Percentiles rank a stretch among this genome's conserved stretches.
phyloP scores from a whole-genome alignment of 495 filamentous ascomycete species.

The Daldinia loculata region DNA sequence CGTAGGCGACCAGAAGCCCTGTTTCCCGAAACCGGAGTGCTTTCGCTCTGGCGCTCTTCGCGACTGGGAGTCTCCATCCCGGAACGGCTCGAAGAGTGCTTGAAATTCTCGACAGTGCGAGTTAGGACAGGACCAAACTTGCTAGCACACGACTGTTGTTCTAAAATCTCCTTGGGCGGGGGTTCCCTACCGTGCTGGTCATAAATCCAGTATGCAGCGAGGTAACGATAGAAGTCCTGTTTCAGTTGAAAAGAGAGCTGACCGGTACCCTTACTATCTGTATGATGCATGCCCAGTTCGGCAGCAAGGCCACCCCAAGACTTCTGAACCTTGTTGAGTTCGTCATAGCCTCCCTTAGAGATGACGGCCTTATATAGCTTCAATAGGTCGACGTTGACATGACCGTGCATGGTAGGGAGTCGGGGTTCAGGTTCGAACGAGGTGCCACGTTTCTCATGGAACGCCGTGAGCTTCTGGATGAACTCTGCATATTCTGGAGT shows the following conservation, averaged over 20 bases:
- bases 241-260: conserved; percentile 80
- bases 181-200: conserved; percentile 75
- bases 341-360: conserved; percentile 80
- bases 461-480: conserved; percentile 68
- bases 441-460: conserved; percentile 77
- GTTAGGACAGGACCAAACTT: conserved; percentile 78
- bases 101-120: conserved; percentile 79
- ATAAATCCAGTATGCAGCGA: conserved; percentile 82
- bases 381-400: conserved; percentile 72
- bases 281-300: conserved; percentile 65
- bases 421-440: conserved; percentile 75
- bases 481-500: conserved; percentile 75
- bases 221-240: conserved; percentile 82
- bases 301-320: conserved; percentile 78
- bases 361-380: conserved; percentile 75
- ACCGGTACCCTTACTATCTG: conserved; percentile 68
- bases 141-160: conserved; percentile 58
- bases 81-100: conserved; percentile 55
- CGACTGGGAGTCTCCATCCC: conserved; percentile 71
- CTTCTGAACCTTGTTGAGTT: conserved; percentile 78
- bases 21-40: conserved; percentile 65
- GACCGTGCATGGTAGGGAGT: conserved; percentile 63
- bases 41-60: conserved; percentile 66
- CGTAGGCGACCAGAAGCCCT: conserved; percentile 74
- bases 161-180: conserved; percentile 82